Conservation (phyloP, 2,329 filamentous ascomycete genomes). For the Stemphylium vesicarium region DNA sequence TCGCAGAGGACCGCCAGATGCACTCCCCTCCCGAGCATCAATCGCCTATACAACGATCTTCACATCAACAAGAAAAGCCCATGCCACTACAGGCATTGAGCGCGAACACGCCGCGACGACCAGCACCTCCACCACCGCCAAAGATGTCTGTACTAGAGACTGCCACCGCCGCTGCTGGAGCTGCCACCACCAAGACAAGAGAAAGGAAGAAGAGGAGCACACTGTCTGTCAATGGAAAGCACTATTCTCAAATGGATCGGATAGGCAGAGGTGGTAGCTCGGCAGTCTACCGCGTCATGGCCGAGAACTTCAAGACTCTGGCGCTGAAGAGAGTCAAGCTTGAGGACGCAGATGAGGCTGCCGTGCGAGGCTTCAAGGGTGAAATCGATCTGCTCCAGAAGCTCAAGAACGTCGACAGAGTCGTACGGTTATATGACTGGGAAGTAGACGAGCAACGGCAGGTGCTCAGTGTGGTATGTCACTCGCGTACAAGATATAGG, state of each 20-base stretch:
- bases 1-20: conserved; percentile 32
- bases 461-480: conserved; percentile 78
- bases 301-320: conserved; percentile 95
- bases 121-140: conserved; percentile 79
- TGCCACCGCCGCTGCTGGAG: conserved; percentile 82
- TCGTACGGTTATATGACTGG: conserved; percentile 89
- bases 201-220: conserved; percentile 80
- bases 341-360: conserved; percentile 84
- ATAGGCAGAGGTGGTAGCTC: conserved; percentile 92
- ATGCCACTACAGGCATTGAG: conserved; percentile 60
- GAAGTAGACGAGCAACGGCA: conserved; percentile 94
- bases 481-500: not conserved
- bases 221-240: conserved; percentile 86
- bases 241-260: conserved; percentile 87
- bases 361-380: conserved; percentile 86
- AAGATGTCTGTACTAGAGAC: conserved; percentile 98
- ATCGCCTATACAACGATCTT: conserved; percentile 43
- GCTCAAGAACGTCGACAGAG: conserved; percentile 82
- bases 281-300: conserved; percentile 95
- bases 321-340: conserved; percentile 92
- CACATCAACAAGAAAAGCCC: conserved; percentile 53
- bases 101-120: conserved; percentile 76
- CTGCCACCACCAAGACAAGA: conserved; percentile 73
- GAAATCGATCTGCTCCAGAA: conserved; percentile 91
- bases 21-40: conserved; percentile 30